Base-by-base conservation (phyloP, 768 basidiomycete genomes). In the Leccinum arenicola region DNA sequence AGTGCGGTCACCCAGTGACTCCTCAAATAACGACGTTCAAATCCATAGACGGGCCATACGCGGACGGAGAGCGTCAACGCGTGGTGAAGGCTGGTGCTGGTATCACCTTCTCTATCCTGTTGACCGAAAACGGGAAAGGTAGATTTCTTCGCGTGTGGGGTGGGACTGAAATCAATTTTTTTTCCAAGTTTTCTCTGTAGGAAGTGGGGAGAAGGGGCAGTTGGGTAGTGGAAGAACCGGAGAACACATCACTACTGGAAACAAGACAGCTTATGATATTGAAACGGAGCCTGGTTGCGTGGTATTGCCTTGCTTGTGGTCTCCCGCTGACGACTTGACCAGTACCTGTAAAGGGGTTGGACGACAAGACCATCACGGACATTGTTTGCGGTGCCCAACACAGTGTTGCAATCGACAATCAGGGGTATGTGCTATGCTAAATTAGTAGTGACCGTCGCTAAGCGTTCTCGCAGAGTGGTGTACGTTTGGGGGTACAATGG, bases 191-290 rank as follows among this genome's bases (percentile, higher is more conserved):
- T 98, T 89, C 66, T 82, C 93, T 1, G 89, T 94, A 62, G 96
- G 96, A 35, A 95, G 91, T 53, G 92, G 87, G 21, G 95, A 97
- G 73, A 87, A 92, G 59, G 96, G 96, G 1, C 95, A 97, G 64
- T 78, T 98, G 0, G 96, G 94, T 0, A 95, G 93, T 70, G 96
- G 95, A 17, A 85, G 85, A 62, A 95, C 93, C 0, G 93, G 95
- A n/a, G 94, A 96, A 73, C 84, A 92, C 36, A 91, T 96, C 58
- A 83, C 87, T 9, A 88, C 89, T 1, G 91, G 89, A 19, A 92
- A 92, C 66, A 93, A 93, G 74, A 84, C 87, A 0, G 86, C 83
- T 11, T 96, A 83, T 66, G 95, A 96, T 67, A 81, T 90, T 19
- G 87, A 93, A 64, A 74, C 77, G 35, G 79, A 84, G 9, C 91